Evolutionary conservation across 1,139 yeast species (phyloP).

Genomic region (Debaryomyces singareniensis): DNA sequence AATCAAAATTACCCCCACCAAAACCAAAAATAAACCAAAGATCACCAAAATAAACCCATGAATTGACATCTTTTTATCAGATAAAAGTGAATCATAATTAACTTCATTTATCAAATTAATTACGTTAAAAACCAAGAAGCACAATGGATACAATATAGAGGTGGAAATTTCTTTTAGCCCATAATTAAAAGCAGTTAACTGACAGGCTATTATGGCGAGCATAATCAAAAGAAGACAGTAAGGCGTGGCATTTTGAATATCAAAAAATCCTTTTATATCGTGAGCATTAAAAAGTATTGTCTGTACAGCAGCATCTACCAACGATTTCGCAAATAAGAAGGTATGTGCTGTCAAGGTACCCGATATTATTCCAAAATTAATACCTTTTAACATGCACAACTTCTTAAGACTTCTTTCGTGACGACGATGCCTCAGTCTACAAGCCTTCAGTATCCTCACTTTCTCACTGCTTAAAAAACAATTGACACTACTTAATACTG

Average conservation of each 20-base stretch:
- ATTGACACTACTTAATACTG: constrained; percentile 19
- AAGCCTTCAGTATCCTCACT: background rate
- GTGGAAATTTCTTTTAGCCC: constrained; percentile 73
- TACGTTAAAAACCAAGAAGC: constrained; percentile 78
- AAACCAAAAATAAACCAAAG: constrained; percentile 32
- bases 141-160: constrained; percentile 74
- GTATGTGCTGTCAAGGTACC: constrained; percentile 86
- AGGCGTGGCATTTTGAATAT: constrained; percentile 21
- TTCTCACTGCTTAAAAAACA: constrained; percentile 7
- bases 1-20: constrained; percentile 35
- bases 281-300: constrained; percentile 32
- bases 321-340: constrained; percentile 74
- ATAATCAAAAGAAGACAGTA: constrained; percentile 54
- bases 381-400: constrained; percentile 48
- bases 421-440: constrained; percentile 7
- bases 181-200: constrained; percentile 65
- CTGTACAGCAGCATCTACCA: constrained; percentile 60
- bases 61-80: constrained; percentile 22
- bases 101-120: constrained; percentile 70
- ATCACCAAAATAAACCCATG: constrained; percentile 30
- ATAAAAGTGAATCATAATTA: constrained; percentile 37
- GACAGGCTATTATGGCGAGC: constrained; percentile 65
- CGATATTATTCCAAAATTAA: constrained; percentile 60
- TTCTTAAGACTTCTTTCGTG: constrained; percentile 11
- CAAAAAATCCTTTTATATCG: constrained; percentile 13